Percentiles rank a stretch among this genome's conserved stretches.
Evolutionary conservation across 2,329 filamentous ascomycete species (phyloP).

Genomic region (Penicillium sp.): DNA sequence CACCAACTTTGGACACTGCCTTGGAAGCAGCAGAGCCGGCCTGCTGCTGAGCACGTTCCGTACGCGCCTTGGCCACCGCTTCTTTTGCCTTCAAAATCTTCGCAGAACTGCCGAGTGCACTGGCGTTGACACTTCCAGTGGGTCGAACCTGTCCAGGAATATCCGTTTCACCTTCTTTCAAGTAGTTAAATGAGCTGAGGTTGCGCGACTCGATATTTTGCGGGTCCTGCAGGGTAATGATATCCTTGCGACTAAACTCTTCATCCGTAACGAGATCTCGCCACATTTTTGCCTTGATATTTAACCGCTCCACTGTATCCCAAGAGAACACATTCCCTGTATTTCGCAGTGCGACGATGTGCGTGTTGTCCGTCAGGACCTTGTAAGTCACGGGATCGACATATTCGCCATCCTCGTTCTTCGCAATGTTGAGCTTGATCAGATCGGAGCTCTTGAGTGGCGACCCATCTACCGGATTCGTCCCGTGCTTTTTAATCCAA

Average conservation of each 20-base stretch:
- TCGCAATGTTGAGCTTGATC: slow-evolving; percentile 87
- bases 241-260: slow-evolving; percentile 85
- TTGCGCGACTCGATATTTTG: slow-evolving; percentile 84
- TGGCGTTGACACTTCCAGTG: slow-evolving; percentile 71
- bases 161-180: slow-evolving; percentile 77
- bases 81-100: slow-evolving; percentile 92
- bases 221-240: slow-evolving; percentile 94
- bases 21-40: slow-evolving; percentile 57
- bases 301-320: slow-evolving; percentile 93
- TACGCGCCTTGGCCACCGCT: slow-evolving; percentile 86
- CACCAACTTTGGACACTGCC: slow-evolving; percentile 30
- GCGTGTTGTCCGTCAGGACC: slow-evolving; percentile 96
- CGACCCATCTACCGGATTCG: slow-evolving; percentile 84
- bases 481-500: slow-evolving; percentile 92
- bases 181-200: slow-evolving; percentile 83
- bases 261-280: slow-evolving; percentile 83
- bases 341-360: slow-evolving; percentile 83
- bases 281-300: slow-evolving; percentile 98
- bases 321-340: slow-evolving; percentile 96
- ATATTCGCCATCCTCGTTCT: slow-evolving; percentile 88
- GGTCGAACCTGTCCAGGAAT: slow-evolving; percentile 68
- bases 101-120: slow-evolving; percentile 73
- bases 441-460: slow-evolving; percentile 79
- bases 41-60: slow-evolving; percentile 66
- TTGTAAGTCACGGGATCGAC: slow-evolving; percentile 98